Evolutionary conservation across 805 yeast species (phyloP).

Genomic region (Barnettozyma pratensis): DNA sequence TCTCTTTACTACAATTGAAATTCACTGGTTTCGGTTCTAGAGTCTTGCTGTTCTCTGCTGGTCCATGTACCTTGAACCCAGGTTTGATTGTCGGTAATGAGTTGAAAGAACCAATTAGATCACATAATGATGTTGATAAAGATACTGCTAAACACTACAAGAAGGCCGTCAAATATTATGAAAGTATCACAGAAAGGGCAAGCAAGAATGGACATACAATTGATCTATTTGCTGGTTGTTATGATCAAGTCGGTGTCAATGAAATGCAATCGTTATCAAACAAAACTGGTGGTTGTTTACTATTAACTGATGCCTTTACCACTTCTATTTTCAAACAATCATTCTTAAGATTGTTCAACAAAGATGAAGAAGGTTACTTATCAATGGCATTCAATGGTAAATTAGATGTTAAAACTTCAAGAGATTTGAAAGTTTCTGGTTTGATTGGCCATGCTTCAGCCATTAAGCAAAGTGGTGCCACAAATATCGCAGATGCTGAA

Average conservation of each 20-base stretch:
- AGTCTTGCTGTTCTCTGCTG: slow-evolving; percentile 85
- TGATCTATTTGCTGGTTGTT: slow-evolving; percentile 91
- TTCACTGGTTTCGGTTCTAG: slow-evolving; percentile 86
- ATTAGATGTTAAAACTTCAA: slow-evolving; percentile 80
- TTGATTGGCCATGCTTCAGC: slow-evolving; percentile 91
- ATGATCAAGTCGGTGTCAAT: slow-evolving; percentile 91
- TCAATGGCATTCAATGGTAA: slow-evolving; percentile 88
- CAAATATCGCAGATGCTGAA: slow-evolving; percentile 85
- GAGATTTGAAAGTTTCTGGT: slow-evolving; percentile 86
- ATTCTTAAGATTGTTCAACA: slow-evolving; percentile 77
- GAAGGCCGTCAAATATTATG: slow-evolving; percentile 80
- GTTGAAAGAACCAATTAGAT: slow-evolving; percentile 92
- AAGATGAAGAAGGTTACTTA: slow-evolving; percentile 83
- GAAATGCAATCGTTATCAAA: slow-evolving; percentile 88
- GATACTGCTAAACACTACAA: slow-evolving; percentile 84
- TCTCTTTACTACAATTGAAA: slow-evolving; percentile 73
- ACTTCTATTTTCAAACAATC: slow-evolving; percentile 93
- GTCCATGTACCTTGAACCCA: slow-evolving; percentile 92
- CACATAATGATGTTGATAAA: slow-evolving; percentile 94
- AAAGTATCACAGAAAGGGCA: slow-evolving; percentile 64
- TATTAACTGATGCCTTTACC: slow-evolving; percentile 88
- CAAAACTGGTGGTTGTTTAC: slow-evolving; percentile 84
- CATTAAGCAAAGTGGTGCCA: slow-evolving; percentile 44
- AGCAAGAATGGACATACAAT: slow-evolving; percentile 72
- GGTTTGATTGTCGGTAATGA: slow-evolving; percentile 91